phyloP scores from a whole-genome alignment of 164 flowering plant species.

The Vitis amurensis region DNA sequence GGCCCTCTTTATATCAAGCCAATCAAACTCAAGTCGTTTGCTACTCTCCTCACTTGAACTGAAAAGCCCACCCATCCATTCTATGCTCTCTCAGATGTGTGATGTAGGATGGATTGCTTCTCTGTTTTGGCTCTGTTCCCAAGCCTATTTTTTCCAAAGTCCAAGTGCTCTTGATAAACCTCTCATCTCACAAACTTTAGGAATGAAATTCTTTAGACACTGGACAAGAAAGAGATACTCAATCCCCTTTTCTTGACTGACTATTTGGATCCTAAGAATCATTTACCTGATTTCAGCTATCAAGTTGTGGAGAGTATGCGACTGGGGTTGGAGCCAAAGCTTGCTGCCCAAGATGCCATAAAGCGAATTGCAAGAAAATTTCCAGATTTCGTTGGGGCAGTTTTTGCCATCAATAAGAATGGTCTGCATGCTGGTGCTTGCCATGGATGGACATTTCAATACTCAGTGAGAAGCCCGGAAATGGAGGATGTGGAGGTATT shows the following conservation, averaged over 20 bases:
- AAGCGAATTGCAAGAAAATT: slow-evolving; percentile 71
- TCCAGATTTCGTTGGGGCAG: slow-evolving; percentile 89
- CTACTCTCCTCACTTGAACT: too few relatives aligned
- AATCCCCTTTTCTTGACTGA: neutral
- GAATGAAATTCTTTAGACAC: neutral
- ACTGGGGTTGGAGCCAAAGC: slow-evolving; percentile 76
- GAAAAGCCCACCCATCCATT: too few relatives aligned
- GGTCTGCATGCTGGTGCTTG: slow-evolving; percentile 92
- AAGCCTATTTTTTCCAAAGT: too few relatives aligned
- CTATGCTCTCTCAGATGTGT: too few relatives aligned
- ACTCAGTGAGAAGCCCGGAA: too few relatives aligned
- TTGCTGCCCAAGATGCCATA: slow-evolving; percentile 85
- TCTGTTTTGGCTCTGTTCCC: too few relatives aligned
- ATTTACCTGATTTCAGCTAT: slow-evolving; percentile 52
- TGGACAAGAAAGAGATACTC: neutral
- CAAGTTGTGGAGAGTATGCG: slow-evolving; percentile 98
- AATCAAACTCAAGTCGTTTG: too few relatives aligned
- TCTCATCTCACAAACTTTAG: too few relatives aligned
- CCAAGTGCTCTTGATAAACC: too few relatives aligned
- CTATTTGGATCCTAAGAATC: neutral
- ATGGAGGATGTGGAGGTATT: too few relatives aligned
- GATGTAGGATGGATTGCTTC: too few relatives aligned
- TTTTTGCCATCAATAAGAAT: slow-evolving; percentile 67
- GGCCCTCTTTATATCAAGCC: too few relatives aligned
- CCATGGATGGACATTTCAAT: slow-evolving; percentile 49